These are phyloP conservation scores for Zymoseptoria tritici DNA, from an alignment of 2,329 filamentous ascomycete species.

Conservation along the genomic window DNA sequence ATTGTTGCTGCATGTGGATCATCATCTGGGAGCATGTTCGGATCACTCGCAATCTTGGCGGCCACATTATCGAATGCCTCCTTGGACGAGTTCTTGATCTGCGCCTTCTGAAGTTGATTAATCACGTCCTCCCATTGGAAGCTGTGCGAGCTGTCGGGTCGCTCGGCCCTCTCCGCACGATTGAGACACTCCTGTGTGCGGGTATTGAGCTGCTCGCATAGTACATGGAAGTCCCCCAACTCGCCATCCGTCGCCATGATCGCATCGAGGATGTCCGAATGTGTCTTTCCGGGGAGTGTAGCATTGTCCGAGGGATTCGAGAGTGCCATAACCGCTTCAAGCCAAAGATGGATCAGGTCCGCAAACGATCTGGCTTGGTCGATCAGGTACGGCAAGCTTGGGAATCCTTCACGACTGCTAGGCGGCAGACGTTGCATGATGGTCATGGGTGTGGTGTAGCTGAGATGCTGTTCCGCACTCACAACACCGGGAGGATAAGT, in stretches of 20 bases:
- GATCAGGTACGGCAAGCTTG: slow-evolving; percentile 84
- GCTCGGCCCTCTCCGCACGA: slow-evolving; percentile 46
- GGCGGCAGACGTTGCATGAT: slow-evolving; percentile 77
- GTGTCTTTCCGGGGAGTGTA: slow-evolving; percentile 16
- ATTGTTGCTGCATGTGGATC: slow-evolving; percentile 19
- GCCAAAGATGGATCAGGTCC: slow-evolving; percentile 73
- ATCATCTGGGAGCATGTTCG: slow-evolving; percentile 22
- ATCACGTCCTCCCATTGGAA: slow-evolving; percentile 49
- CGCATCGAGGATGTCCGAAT: slow-evolving; percentile 28
- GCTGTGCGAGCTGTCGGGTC: slow-evolving; percentile 41
- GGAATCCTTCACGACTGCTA: slow-evolving; percentile 82
- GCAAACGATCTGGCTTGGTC: slow-evolving; percentile 83
- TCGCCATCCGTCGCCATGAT: slow-evolving; percentile 36
- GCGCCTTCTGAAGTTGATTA: slow-evolving; percentile 33
- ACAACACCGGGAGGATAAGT: slow-evolving; percentile 22
- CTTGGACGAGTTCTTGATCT: slow-evolving; percentile 19
- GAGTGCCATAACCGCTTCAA: slow-evolving; percentile 43
- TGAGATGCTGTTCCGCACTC: slow-evolving; percentile 28
- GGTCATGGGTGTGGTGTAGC: slow-evolving; percentile 82
- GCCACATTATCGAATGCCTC: slow-evolving; percentile 20
- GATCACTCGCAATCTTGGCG: slow-evolving; percentile 24
- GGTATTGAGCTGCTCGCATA: slow-evolving; percentile 41
- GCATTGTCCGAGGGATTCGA: slow-evolving; percentile 12
- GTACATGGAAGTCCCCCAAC: slow-evolving; percentile 42
- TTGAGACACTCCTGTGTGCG: slow-evolving; percentile 45